Conservation (phyloP, 1,284 basidiomycete genomes). For the Malassezia dermatis region DNA sequence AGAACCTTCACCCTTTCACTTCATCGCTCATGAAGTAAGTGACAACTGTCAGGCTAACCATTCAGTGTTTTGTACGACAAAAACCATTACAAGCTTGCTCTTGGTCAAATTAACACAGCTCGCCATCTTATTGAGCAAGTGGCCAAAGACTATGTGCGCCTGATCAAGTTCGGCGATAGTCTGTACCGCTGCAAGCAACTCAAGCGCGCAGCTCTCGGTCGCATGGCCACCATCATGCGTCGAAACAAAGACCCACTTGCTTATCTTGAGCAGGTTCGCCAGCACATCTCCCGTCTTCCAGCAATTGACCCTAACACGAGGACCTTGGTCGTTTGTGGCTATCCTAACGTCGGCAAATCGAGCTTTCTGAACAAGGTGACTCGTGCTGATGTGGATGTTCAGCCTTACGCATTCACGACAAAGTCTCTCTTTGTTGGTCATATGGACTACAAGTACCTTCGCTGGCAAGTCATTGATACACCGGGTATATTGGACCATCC, state of each 20-base stretch:
- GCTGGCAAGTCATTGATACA: conserved; percentile 48
- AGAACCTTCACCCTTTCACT: conserved; percentile 45
- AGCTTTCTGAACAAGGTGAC: conserved; percentile 48
- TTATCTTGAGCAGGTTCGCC: conserved; percentile 47
- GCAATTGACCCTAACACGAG: conserved; percentile 44
- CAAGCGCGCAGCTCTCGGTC: conserved; percentile 45
- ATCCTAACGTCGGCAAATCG: conserved; percentile 48
- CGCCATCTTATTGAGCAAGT: conserved; percentile 47
- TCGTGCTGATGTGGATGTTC: conserved; percentile 46
- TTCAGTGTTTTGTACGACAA: conserved; percentile 45
- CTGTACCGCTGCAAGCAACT: conserved; percentile 48
- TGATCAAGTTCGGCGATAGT: conserved; percentile 47
- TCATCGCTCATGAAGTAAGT: conserved; percentile 43
- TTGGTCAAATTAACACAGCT: conserved; percentile 47
- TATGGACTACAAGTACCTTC: conserved; percentile 49
- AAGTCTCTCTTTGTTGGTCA: conserved; percentile 48
- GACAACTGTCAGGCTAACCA: background rate
- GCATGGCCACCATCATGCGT: conserved; percentile 48
- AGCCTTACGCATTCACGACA: conserved; percentile 47
- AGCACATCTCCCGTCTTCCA: conserved; percentile 48
- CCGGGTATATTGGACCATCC: conserved; percentile 47
- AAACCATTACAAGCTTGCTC: conserved; percentile 48
- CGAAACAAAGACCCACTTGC: conserved; percentile 47
- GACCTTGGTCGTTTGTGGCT: conserved; percentile 45
- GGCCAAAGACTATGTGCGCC: conserved; percentile 46